Base-by-base conservation (phyloP, 2,329 filamentous ascomycete genomes). In the Trichoderma guizhouense region DNA sequence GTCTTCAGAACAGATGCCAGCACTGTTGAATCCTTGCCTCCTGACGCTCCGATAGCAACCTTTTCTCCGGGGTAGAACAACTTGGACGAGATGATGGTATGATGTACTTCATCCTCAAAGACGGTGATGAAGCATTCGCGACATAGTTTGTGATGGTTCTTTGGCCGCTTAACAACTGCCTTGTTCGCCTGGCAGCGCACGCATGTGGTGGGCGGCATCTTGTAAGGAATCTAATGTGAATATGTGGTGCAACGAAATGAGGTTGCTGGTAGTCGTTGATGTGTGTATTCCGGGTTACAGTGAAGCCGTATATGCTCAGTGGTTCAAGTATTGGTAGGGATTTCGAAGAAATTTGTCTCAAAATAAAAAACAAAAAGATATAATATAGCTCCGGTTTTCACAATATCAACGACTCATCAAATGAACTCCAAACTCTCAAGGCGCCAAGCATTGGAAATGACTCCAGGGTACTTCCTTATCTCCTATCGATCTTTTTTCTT, bases 11-110 rank as follows among this genome's bases (percentile, higher is more conserved):
- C 95, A 0, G 94, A 97, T 5, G 96, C 96, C 12, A 99, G 87
- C 0, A 99, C 96, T 0, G 96, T 99, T 67, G 94, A 98, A 81
- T 99, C 96, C 83, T 99, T 99, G 76, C 96, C 96, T 70, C 96
- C 96, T 1, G 95, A 98, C 63, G 97, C 96, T 57, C 96, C 97
- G 78, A 99, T 98, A 8, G 96, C 97, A 51, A 99, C 89, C 73
- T 88, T 90, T 80, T 99, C 96, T 72, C 95, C 95, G 2, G 87
- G 90, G 58, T 86, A 85, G 82, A 99, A 99, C 18, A 99, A 88
- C n/a, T 87, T 84, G 21, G 92, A 93, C 2, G 91, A 89, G 30
- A 87, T 90, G 77, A 99, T 97, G 5, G 96, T 98, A 78, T 97
- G 92, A 80, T 98, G 95, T 62, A 97, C 90, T 84, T 99, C 96